phyloP scores from a whole-genome alignment of 2,329 filamentous ascomycete genomes.

The Trichoderma lentiforme region DNA sequence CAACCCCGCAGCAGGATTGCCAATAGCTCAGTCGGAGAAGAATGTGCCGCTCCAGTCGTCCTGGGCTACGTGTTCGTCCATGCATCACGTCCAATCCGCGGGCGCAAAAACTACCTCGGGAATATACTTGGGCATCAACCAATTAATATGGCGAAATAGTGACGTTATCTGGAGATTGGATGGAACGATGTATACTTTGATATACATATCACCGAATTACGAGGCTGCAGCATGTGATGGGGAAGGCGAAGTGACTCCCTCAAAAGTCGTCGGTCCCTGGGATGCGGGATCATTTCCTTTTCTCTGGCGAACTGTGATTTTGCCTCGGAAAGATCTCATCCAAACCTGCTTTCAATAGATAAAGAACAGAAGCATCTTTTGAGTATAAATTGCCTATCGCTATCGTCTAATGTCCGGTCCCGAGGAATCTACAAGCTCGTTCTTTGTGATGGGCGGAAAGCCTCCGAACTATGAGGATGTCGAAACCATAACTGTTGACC shows the following conservation, averaged over 20 bases:
- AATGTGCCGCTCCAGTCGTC: background rate
- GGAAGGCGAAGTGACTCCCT: background rate
- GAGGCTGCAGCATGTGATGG: background rate
- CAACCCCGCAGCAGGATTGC: background rate
- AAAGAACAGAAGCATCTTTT: background rate
- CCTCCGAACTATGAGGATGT: background rate
- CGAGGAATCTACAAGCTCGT: background rate
- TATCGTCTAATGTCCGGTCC: background rate
- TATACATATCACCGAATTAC: background rate
- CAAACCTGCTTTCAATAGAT: background rate
- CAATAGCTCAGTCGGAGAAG: background rate
- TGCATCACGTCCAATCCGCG: background rate
- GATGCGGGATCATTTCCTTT: no score
- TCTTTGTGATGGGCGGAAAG: background rate
- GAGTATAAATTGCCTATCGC: background rate
- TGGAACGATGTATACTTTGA: background rate
- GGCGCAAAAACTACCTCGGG: background rate
- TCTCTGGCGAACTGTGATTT: background rate
- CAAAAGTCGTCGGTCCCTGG: background rate
- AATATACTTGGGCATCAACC: background rate
- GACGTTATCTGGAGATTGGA: background rate
- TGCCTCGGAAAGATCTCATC: background rate
- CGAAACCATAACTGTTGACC: background rate
- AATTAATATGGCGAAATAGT: background rate
- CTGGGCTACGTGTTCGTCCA: background rate